phyloP scores from a whole-genome alignment of 257 asterid species.

The Avicennia marina region DNA sequence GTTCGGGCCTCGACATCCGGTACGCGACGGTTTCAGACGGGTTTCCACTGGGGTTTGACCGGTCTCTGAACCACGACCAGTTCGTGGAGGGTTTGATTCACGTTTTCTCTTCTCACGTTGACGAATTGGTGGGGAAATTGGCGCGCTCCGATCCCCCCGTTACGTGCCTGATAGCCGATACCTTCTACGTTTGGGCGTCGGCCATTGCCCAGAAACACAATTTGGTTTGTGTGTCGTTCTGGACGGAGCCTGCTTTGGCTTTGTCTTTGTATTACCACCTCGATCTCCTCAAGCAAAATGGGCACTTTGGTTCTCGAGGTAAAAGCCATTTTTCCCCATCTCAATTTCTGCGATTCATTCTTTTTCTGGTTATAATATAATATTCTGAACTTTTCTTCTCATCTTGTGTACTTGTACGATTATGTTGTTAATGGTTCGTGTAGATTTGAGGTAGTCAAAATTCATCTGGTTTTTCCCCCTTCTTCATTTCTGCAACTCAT shows the following conservation, averaged over 20 bases:
- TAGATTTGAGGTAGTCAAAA: too few species aligned
- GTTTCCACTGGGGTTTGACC: slow-evolving; percentile 54
- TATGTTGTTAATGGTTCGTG: too few species aligned
- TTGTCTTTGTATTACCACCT: slow-evolving; percentile 61
- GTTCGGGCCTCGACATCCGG: slow-evolving; percentile 65
- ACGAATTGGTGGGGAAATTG: slow-evolving; percentile 45
- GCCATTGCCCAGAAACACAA: slow-evolving; percentile 46
- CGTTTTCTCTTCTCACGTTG: slow-evolving; percentile 53
- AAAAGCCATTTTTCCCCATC: not conserved
- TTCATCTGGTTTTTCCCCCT: too few species aligned
- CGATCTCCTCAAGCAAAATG: slow-evolving; percentile 58
- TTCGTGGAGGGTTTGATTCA: slow-evolving; percentile 56
- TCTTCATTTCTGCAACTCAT: too few species aligned
- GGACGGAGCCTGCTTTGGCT: slow-evolving; percentile 76
- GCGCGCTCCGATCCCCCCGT: slow-evolving; percentile 41
- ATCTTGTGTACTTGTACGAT: too few species aligned
- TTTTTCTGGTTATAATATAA: too few species aligned
- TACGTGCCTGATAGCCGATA: slow-evolving; percentile 60
- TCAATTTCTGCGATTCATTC: too few species aligned
- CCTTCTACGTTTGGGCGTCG: slow-evolving; percentile 60
- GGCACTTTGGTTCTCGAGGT: slow-evolving; percentile 58
- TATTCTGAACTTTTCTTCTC: too few species aligned
- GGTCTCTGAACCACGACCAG: slow-evolving; percentile 55
- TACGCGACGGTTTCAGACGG: slow-evolving; percentile 68
- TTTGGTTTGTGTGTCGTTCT: slow-evolving; percentile 56